Base-by-base conservation (phyloP, 495 filamentous ascomycete genomes). In the Ramalina intermedia region DNA sequence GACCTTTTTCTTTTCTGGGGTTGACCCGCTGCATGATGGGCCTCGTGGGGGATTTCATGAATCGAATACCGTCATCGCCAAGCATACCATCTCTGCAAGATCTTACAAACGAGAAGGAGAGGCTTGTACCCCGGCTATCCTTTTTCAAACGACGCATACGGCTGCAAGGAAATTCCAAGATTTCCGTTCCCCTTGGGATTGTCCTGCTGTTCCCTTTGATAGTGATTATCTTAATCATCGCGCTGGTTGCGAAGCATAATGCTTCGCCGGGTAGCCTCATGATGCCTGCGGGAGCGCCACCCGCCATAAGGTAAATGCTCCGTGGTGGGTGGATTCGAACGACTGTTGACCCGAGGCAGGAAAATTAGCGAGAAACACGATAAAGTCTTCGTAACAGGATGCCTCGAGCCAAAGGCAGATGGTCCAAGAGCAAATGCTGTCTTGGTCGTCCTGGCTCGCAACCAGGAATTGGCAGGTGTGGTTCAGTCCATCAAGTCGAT, bases 311-410 rank as follows among this genome's bases (percentile, higher is more conserved):
- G 87, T 95, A 75, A 44, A 77, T 68, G 37, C 21, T 18, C 8
- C 35, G 7, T 18, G 26, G 41, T 16, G 16, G 35, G 12, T 9
- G 14, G 2, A 41, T 42, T 51, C n/a, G 16, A 47, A 26, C 29
- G 27, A 13, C 17, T n/a, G 16, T 38, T 50, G 27, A 56, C 37
- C 13, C 5, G 24, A 1, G 12, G 16, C 62, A 96, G 90, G 54
- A 93, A 85, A 79, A 99, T 99, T 55, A 95, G 84, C 67, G 91
- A 99, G 68, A 81, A 89, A 55, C 75, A 95, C 66, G 91, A 99
- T 69, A 94, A 91, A 63, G 87, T 94, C 44, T 99, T 99, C 59
- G 85, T 85, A 39, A 84, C 80, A 8, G 91, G 91, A 52, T 99
- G 91, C 65, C 69, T 84, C 49, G 79, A 85, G 46, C 72, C 76